These are phyloP conservation scores for Aspergillus pseudoglaucus DNA, from an alignment of 2,329 filamentous ascomycete genomes.

Conservation along the genomic window DNA sequence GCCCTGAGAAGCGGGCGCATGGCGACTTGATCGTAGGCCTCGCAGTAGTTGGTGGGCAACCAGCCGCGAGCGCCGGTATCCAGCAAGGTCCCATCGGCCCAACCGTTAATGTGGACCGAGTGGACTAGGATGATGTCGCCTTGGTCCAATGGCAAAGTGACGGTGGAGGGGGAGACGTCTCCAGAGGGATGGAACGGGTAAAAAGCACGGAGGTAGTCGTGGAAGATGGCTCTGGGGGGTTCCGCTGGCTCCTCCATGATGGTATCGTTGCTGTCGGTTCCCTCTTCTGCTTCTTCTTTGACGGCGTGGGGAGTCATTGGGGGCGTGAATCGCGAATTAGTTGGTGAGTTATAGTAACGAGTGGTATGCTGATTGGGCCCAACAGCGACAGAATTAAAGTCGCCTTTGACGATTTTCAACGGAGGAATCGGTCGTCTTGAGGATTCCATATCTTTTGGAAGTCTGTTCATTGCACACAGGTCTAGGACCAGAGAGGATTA, in stretches of 20 bases:
- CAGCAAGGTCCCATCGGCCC: conserved; percentile 91
- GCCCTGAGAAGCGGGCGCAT: conserved; percentile 81
- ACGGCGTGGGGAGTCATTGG: conserved; percentile 64
- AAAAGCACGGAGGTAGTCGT: conserved; percentile 91
- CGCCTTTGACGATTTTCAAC: conserved; percentile 33
- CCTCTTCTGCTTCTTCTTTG: conserved; percentile 30
- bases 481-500: conserved; percentile 28
- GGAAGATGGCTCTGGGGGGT: conserved; percentile 61
- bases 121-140: conserved; percentile 92
- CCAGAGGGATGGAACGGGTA: conserved; percentile 82
- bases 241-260: conserved; percentile 38
- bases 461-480: conserved; percentile 11
- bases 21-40: conserved; percentile 82
- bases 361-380: conserved; percentile 3
- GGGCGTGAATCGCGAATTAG: conserved; percentile 59
- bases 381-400: conserved; percentile 16
- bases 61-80: conserved; percentile 82
- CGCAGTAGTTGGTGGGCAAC: conserved; percentile 97
- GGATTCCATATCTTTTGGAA: conserved; percentile 24
- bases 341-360: conserved; percentile 5
- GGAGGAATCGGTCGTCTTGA: conserved; percentile 32
- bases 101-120: conserved; percentile 95
- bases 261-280: neutral
- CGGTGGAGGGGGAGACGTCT: conserved; percentile 71
- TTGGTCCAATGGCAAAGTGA: conserved; percentile 80